Evolutionary conservation across 1,284 basidiomycete genomes (phyloP).

Genomic region (Cerioporus squamosus): DNA sequence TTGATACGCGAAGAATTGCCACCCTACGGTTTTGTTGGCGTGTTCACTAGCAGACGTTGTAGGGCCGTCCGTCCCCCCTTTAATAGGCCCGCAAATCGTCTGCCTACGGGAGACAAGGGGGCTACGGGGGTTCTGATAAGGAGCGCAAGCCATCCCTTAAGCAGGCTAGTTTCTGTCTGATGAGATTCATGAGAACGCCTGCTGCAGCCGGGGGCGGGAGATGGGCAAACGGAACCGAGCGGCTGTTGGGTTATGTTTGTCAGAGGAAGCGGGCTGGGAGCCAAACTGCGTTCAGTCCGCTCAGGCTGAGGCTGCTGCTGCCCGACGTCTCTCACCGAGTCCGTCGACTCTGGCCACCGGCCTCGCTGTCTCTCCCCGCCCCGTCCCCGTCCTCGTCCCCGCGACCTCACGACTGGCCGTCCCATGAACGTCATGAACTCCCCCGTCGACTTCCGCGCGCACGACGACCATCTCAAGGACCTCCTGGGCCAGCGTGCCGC

Average conservation of each 20-base stretch:
- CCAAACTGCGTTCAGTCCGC: too few species aligned
- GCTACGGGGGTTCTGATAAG: neutral
- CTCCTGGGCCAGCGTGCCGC: constrained; percentile 60
- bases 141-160: too few species aligned
- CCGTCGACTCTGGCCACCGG: constrained; percentile 13
- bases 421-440: constrained; percentile 35
- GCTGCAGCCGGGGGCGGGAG: constrained; percentile 2
- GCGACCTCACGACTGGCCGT: constrained; percentile 4
- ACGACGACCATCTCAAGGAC: constrained; percentile 52
- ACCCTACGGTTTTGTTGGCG: too few species aligned
- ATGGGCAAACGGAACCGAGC: constrained; percentile 11
- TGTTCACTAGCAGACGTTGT: too few species aligned
- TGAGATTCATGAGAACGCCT: neutral
- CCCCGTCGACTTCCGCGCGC: constrained; percentile 32
- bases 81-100: too few species aligned
- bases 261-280: neutral
- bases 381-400: constrained; percentile 17
- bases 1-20: too few species aligned
- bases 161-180: neutral
- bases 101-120: too few species aligned
- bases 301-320: too few species aligned
- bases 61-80: too few species aligned
- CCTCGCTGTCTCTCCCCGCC: constrained; percentile 15
- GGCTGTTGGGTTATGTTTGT: constrained; percentile 26
- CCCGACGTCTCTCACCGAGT: neutral